A percentile compares a stretch with the other conserved stretches of the same genome.
Conservation (phyloP, 2,329 filamentous ascomycete genomes). For the Pyricularia pennisetigena region DNA sequence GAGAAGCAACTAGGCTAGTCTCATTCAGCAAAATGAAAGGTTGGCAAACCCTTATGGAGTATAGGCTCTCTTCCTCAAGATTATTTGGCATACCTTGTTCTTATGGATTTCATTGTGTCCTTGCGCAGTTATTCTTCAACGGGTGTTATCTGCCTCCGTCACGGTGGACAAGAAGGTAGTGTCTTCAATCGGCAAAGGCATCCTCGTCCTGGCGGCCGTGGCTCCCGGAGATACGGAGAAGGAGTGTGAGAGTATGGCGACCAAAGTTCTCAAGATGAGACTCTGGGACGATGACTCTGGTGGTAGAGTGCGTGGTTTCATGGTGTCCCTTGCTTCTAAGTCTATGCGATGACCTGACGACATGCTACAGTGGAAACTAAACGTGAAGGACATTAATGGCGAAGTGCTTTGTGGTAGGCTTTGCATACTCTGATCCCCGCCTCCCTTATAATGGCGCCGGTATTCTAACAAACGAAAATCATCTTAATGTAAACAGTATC, state of each 20-base stretch:
- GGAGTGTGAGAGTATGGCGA: slow-evolving; percentile 73
- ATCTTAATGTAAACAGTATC: slow-evolving; percentile 53
- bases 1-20: neutral
- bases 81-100: slow-evolving; percentile 3
- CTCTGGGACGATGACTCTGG: slow-evolving; percentile 81
- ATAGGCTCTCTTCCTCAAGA: neutral
- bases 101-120: slow-evolving; percentile 7
- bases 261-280: slow-evolving; percentile 81
- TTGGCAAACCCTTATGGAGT: slow-evolving; percentile 5
- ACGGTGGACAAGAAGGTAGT: slow-evolving; percentile 86
- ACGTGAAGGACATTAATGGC: slow-evolving; percentile 76
- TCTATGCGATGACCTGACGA: slow-evolving; percentile 11
- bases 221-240: slow-evolving; percentile 84
- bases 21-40: slow-evolving; percentile 12
- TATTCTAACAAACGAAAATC: neutral
- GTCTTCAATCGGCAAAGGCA: slow-evolving; percentile 81
- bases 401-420: slow-evolving; percentile 85
- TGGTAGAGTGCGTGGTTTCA: slow-evolving; percentile 39
- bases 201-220: slow-evolving; percentile 86
- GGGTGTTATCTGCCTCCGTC: slow-evolving; percentile 90
- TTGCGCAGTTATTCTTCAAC: slow-evolving; percentile 71
- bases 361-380: slow-evolving; percentile 69
- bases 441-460: neutral
- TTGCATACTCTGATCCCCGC: neutral
- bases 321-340: slow-evolving; percentile 5